These are phyloP conservation scores for Fusarium oligoseptatum DNA, from an alignment of 2,329 filamentous ascomycete species.

Conservation along the genomic window DNA sequence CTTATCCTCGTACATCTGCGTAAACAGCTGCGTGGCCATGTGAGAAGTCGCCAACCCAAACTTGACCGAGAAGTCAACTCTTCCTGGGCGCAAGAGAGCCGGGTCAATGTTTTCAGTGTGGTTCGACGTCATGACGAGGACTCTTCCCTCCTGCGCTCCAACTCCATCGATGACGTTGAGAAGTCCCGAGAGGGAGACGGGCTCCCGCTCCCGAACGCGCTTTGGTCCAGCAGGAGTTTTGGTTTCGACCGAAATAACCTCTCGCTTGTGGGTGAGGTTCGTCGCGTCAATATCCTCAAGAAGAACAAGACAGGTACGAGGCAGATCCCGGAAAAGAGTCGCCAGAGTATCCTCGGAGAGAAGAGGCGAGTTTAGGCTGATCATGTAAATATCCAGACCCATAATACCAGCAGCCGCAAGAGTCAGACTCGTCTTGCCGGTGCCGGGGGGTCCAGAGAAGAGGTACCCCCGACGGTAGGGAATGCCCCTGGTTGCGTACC, in stretches of 20 bases:
- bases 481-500: conserved; percentile 37
- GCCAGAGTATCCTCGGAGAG: conserved; percentile 29
- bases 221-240: not conserved
- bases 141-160: conserved; percentile 74
- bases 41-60: conserved; percentile 26
- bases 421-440: conserved; percentile 36
- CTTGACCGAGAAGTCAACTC: conserved; percentile 23
- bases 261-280: conserved; percentile 12
- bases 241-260: not conserved
- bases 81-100: conserved; percentile 15
- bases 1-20: conserved; percentile 20
- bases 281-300: conserved; percentile 35
- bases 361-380: conserved; percentile 16
- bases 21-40: conserved; percentile 10
- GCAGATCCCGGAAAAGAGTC: conserved; percentile 14
- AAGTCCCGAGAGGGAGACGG: conserved; percentile 66
- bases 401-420: conserved; percentile 31
- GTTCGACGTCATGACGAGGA: conserved; percentile 81
- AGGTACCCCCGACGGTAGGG: conserved; percentile 40
- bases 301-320: conserved; percentile 24
- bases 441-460: conserved; percentile 37
- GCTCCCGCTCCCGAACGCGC: conserved; percentile 10
- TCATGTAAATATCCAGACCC: conserved; percentile 36
- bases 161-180: conserved; percentile 79
- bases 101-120: conserved; percentile 44